Percentiles rank a stretch among this genome's conserved stretches.
phyloP scores from a whole-genome alignment of 768 basidiomycete genomes.

The Mycena latifolia region DNA sequence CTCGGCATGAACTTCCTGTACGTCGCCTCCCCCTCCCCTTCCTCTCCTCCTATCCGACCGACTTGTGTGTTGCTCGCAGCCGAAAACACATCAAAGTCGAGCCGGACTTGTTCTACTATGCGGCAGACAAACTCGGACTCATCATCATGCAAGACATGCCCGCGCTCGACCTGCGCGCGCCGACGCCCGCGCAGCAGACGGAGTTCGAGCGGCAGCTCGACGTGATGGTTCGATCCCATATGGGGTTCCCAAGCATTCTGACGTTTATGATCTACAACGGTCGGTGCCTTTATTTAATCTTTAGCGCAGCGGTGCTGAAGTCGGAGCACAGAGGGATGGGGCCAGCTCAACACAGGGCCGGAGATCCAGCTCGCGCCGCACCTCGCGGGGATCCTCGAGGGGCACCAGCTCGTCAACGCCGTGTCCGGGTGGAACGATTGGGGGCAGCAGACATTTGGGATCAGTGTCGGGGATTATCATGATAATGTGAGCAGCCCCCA shows the following conservation, averaged over 20 bases:
- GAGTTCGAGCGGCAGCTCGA: constrained; percentile 19
- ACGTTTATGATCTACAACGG: constrained; percentile 20
- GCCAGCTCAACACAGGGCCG: neutral
- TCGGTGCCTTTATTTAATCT: neutral
- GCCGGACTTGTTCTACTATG: constrained; percentile 15
- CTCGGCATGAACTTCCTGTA: constrained; percentile 23
- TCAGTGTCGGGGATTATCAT: neutral
- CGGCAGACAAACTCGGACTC: constrained; percentile 4
- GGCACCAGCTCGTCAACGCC: constrained; percentile 18
- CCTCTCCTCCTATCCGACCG: too few species aligned
- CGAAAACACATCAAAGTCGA: constrained; percentile 21
- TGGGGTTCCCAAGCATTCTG: constrained; percentile 11
- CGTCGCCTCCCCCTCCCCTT: too few species aligned
- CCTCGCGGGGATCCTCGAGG: constrained; percentile 7
- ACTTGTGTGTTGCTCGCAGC: too few species aligned
- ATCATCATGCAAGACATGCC: constrained; percentile 22
- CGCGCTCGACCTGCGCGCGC: constrained; percentile 3
- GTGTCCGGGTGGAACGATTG: constrained; percentile 18
- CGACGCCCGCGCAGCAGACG: constrained; percentile 5
- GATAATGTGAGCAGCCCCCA: neutral
- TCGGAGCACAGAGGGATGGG: constrained; percentile 9
- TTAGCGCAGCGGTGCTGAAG: too few species aligned
- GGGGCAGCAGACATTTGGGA: neutral
- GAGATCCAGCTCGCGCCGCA: constrained; percentile 7
- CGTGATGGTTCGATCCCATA: constrained; percentile 10